phyloP scores from a whole-genome alignment of 2,329 filamentous ascomycete species.

The Fusarium xylarioides region DNA sequence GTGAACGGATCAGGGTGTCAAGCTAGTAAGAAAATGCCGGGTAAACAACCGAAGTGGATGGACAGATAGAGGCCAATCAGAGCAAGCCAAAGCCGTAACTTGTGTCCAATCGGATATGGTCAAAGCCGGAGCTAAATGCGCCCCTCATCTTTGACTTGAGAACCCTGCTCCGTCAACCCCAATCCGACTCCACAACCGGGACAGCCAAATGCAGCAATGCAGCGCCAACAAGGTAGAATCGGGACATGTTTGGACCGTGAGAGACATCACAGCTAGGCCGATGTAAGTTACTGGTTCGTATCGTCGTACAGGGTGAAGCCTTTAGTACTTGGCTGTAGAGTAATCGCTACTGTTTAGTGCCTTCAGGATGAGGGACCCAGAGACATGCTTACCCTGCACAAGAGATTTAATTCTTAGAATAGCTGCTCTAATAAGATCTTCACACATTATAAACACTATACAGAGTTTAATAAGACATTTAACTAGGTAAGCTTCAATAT shows the following conservation, averaged over 20 bases:
- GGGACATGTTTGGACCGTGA: not conserved
- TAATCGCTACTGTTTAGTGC: too few relatives aligned
- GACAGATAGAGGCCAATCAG: not conserved
- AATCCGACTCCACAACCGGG: not conserved
- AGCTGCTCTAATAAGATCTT: fast-evolving
- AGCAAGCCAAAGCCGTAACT: not conserved
- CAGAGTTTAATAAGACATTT: not conserved
- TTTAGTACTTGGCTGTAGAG: not conserved
- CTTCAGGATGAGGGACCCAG: not conserved
- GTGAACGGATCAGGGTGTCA: not conserved
- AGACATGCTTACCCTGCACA: not conserved
- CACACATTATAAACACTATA: fast-evolving
- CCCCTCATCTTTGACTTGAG: not conserved
- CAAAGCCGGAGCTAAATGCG: constrained; percentile 23
- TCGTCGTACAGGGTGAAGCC: too few relatives aligned
- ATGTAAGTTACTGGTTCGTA: too few relatives aligned
- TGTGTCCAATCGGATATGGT: not conserved
- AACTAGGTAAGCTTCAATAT: fast-evolving
- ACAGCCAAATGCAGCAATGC: not conserved
- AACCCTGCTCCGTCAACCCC: not conserved
- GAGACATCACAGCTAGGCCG: not conserved
- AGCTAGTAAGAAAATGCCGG: not conserved
- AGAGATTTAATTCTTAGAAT: fast-evolving
- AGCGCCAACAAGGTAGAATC: not conserved
- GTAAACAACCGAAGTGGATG: not conserved